Evolutionary conservation across 2,329 filamentous ascomycete species (phyloP).

Genomic region (Aplosporella prunicola): DNA sequence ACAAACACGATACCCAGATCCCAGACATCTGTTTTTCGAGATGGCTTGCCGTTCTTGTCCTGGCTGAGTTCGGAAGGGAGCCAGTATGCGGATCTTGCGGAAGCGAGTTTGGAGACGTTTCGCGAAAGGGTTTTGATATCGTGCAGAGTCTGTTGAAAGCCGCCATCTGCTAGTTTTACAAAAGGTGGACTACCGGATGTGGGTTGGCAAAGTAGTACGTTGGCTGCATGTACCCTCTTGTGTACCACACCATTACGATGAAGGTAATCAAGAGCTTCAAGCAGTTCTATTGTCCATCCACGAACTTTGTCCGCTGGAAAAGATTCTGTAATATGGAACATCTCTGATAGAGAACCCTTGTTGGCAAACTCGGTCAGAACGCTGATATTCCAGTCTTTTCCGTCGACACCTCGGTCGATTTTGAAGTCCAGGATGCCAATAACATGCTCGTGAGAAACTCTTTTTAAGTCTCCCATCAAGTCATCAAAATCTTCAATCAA

Average conservation of each 20-base stretch:
- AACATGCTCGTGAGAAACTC: conserved; percentile 65
- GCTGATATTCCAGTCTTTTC: conserved; percentile 56
- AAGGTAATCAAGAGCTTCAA: conserved; percentile 80
- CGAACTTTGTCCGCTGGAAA: conserved; percentile 67
- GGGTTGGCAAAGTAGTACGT: conserved; percentile 67
- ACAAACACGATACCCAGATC: conserved; percentile 84
- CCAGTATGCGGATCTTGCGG: conserved; percentile 73
- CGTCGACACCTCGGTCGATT: conserved; percentile 44
- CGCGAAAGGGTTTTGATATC: conserved; percentile 46
- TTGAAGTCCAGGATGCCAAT: conserved; percentile 76
- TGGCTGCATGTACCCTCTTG: conserved; percentile 69
- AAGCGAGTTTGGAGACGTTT: conserved; percentile 43
- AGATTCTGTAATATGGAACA: conserved; percentile 68
- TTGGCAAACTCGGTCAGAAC: conserved; percentile 69
- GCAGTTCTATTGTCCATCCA: conserved; percentile 82
- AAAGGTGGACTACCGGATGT: conserved; percentile 56
- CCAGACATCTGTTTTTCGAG: conserved; percentile 85
- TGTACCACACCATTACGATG: conserved; percentile 80
- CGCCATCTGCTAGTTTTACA: conserved; percentile 65
- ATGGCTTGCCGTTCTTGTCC: conserved; percentile 43
- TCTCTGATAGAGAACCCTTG: conserved; percentile 71
- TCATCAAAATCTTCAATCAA: conserved; percentile 68
- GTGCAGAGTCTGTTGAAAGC: conserved; percentile 61
- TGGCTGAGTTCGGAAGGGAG: conserved; percentile 64
- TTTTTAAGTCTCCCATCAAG: conserved; percentile 65